Evolutionary conservation across 1,139 yeast genomes (phyloP), one percentile per base, ranked within the genome.

Genomic region (Blastobotrys apis): DNA sequence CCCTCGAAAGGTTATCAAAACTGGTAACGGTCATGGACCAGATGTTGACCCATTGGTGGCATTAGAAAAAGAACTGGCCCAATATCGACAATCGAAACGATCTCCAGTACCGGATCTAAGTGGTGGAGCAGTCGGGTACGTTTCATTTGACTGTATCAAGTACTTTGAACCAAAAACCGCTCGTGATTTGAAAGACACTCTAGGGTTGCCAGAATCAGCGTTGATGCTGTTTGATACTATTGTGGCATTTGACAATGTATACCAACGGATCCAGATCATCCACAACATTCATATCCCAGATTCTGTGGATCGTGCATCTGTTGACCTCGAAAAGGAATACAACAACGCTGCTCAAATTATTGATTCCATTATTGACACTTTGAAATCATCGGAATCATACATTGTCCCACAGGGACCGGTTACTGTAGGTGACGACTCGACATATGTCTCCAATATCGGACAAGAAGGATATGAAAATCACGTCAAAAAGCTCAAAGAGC

Each of bases 111-210:
- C 97, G 8, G 77, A 77, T 51, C 72, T 90, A 47, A 81, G 92
- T 57, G 98, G 99, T 44, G 99, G 98, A 52, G 97, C 97, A 8
- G 76, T 92, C 42, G 98, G 98, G 0, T 92, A 88, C 61, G 80
- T 92, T 39, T 86, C 97, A 0, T 92, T 92, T 59, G 99, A 94
- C 64, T 92, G 99, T 70, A 84, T 92, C 60, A 84, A 87, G 60
- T 92, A 92, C 65, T 92, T 92, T 58, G 98, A 92, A 66, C 98
- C 98, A 47, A 82, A 75, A 58, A 90, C 97, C 1, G 73, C 74
- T 48, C 77, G 87, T 54, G 71, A 68, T 3, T 71, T 90, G 58
- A 78, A 83, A 56, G 97, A 92, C 63, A 81, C 83, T 1, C 68
- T 92, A 55, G 68, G 83, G 49, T 75, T 92, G 12, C 98, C 98